Percentiles rank a stretch among this genome's conserved stretches.
phyloP scores from a whole-genome alignment of 257 asterid species.

The Ophiorrhiza pumila region DNA sequence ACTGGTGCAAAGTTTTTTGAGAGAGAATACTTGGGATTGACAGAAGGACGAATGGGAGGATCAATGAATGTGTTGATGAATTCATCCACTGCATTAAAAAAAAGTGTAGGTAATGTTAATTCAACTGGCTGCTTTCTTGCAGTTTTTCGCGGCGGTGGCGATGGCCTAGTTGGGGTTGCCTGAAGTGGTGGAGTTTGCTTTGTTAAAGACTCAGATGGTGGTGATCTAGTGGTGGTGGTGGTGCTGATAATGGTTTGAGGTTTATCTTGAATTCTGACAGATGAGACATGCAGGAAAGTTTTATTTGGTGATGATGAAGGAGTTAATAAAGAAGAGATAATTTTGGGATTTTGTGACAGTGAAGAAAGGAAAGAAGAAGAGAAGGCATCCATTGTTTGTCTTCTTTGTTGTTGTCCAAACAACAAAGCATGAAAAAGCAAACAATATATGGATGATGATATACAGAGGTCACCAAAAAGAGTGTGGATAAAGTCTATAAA shows the following conservation, averaged over 20 bases:
- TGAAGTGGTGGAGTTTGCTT: neutral
- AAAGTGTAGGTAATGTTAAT: slow-evolving; percentile 1
- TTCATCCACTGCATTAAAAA: slow-evolving; percentile 3
- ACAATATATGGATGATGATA: too few species aligned
- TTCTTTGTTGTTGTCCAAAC: too few species aligned
- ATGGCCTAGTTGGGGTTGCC: neutral
- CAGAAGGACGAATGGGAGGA: slow-evolving; percentile 50
- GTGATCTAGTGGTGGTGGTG: neutral
- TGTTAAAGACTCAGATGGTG: neutral
- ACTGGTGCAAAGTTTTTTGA: slow-evolving; percentile 66
- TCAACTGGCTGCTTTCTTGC: neutral
- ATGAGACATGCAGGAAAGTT: too few species aligned
- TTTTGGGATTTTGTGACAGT: too few species aligned
- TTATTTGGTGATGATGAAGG: too few species aligned
- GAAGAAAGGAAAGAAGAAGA: too few species aligned
- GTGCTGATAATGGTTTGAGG: neutral
- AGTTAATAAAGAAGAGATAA: too few species aligned
- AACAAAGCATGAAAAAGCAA: too few species aligned
- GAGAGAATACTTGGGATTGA: slow-evolving; percentile 56
- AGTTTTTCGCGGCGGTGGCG: neutral
- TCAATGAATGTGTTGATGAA: slow-evolving; percentile 29
- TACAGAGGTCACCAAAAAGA: too few species aligned
- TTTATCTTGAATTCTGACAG: too few species aligned
- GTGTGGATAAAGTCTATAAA: too few species aligned
- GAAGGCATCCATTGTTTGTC: too few species aligned